Conservation (phyloP, 1,284 basidiomycete genomes). For the Calocybe gambosa region DNA sequence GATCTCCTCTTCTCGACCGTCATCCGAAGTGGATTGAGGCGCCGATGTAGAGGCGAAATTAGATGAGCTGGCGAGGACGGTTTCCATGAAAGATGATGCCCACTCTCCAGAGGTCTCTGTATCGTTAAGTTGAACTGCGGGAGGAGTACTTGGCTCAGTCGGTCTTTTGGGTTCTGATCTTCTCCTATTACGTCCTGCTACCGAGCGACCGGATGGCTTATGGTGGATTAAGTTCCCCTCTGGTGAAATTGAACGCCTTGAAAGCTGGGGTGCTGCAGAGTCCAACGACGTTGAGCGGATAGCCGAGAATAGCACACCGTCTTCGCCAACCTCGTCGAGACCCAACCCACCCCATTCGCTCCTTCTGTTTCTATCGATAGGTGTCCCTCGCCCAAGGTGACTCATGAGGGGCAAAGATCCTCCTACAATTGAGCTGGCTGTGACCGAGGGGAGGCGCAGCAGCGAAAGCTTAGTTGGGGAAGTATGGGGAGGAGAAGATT, state of each 20-base stretch:
- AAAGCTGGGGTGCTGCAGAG: slow-evolving; percentile 26
- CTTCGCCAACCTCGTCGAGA: slow-evolving; percentile 29
- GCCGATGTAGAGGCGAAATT: slow-evolving; percentile 12
- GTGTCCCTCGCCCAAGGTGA: slow-evolving; percentile 42
- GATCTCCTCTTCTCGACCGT: not conserved
- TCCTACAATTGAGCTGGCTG: slow-evolving; percentile 21
- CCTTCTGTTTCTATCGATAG: slow-evolving; percentile 35
- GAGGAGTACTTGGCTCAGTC: slow-evolving; percentile 10
- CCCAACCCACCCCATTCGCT: slow-evolving; percentile 35
- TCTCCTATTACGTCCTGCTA: slow-evolving; percentile 15
- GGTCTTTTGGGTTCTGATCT: not conserved
- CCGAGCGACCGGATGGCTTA: slow-evolving; percentile 15
- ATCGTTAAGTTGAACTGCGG: slow-evolving; percentile 27
- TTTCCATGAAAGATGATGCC: slow-evolving; percentile 37
- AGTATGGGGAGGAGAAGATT: slow-evolving; percentile 23
- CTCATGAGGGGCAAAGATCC: slow-evolving; percentile 36
- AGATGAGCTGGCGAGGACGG: slow-evolving; percentile 25
- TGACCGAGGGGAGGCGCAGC: slow-evolving; percentile 24
- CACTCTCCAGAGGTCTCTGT: slow-evolving; percentile 32
- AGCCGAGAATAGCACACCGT: slow-evolving; percentile 34
- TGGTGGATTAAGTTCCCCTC: slow-evolving; percentile 31
- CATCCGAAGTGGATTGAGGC: slow-evolving; percentile 1
- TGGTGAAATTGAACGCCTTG: slow-evolving; percentile 29
- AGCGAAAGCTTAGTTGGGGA: slow-evolving; percentile 24
- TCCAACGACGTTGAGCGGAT: slow-evolving; percentile 34